Evolutionary conservation across 352 stramenopile species (phyloP), one percentile per base, ranked within the genome.

Genomic region (Thalassiosira livingstoniorum): DNA sequence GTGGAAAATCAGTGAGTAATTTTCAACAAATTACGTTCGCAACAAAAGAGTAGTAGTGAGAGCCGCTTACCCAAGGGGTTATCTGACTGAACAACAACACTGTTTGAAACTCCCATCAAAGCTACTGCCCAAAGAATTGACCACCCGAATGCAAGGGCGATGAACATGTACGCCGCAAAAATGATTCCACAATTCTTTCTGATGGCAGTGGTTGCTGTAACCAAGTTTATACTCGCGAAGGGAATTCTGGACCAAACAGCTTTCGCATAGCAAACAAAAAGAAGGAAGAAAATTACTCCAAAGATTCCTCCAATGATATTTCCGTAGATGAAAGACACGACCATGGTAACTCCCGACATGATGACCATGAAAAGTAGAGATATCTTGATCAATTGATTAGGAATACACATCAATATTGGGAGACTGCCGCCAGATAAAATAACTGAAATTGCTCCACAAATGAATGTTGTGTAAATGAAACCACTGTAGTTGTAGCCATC

Each of bases 61-160:
- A 51, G 54, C 2, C 7, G 42, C 69, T 60, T 23, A 78, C 60
- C 32, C 10, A 43, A 35, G 1, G 25, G 43, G 23, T 34, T 45
- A 35, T 63, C 65, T 21, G 65, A 74, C 39, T 74, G 37, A 35
- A 71, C 31, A 62, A 71, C 77, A 54, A 81, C 82, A 31, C 80
- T 55, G 47, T 92, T 72, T 31, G 45, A 79, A 4, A 89, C 84
- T 31, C 87, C 89, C 42, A 79, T 51, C 32, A 88, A 79, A 4
- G 95, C 95, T 62, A 98, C 80, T 7, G 91, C 77, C 96, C 96
- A 99, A 5, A 97, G 67, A n/a, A 97, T 89, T 18, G 96, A 92
- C 95, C 96, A 99, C 21, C 71, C 92, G 66, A 97, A 95, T 67
- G 97, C 94, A 35, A 98, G 80, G 42, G 96, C 80, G 35, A 95